A percentile compares a stretch with the other conserved stretches of the same genome.
Evolutionary conservation across 73 alveolate species (phyloP).

Genomic region (Blepharisma japonicum): DNA sequence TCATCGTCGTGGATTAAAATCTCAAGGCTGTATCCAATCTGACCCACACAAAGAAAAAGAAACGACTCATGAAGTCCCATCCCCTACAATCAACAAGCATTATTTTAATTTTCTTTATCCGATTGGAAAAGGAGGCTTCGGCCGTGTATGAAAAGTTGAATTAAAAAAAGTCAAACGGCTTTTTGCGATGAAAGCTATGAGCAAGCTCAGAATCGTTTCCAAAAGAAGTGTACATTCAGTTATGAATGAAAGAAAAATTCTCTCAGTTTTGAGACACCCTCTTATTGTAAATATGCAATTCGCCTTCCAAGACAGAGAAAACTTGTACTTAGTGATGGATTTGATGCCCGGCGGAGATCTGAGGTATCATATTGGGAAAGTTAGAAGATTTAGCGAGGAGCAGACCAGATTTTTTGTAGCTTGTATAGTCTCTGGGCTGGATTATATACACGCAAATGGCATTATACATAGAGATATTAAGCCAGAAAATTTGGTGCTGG

Average conservation of each 20-base stretch:
- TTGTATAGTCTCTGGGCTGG: conserved; percentile 63
- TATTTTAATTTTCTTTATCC: no score
- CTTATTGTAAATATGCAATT: conserved; percentile 86
- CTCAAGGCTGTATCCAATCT: no score
- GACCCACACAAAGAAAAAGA: no score
- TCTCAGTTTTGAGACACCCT: conserved; percentile 67
- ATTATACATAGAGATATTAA: conserved; percentile 91
- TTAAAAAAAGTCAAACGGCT: conserved; percentile 47
- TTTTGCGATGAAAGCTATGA: conserved; percentile 29
- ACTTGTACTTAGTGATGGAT: conserved; percentile 86
- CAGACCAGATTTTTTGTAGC: conserved; percentile 70
- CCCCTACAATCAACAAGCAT: no score
- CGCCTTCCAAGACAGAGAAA: conserved; percentile 87
- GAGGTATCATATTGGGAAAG: conserved; percentile 57
- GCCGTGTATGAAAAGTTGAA: no score
- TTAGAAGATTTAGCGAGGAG: conserved; percentile 45
- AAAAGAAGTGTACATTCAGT: conserved; percentile 79
- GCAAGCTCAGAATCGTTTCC: conserved; percentile 56
- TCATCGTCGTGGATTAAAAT: no score
- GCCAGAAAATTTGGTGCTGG: conserved; percentile 91
- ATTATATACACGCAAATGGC: conserved; percentile 78
- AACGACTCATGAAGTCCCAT: no score
- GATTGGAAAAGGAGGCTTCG: no score
- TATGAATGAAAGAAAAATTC: conserved; percentile 73
- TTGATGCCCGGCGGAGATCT: conserved; percentile 85